Conservation (phyloP, 2,329 filamentous ascomycete species). For the Colletotrichum noveboracense region DNA sequence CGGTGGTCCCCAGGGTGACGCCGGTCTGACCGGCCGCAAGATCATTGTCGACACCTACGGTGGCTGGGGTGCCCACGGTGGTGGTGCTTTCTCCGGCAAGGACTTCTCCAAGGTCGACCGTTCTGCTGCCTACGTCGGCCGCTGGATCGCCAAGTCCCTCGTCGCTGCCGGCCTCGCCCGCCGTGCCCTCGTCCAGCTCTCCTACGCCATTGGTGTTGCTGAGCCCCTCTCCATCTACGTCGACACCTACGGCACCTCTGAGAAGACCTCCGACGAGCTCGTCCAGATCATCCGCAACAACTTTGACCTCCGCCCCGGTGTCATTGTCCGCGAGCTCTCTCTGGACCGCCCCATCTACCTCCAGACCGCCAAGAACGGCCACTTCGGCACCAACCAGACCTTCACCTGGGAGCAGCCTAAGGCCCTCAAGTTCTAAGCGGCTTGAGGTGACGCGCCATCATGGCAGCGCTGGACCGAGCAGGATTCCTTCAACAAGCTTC, state of each 20-base stretch:
- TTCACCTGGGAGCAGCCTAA: conserved; percentile 99
- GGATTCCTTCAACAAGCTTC: conserved; percentile 25
- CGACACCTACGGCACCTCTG: conserved; percentile 94
- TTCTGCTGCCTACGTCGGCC: conserved; percentile 94
- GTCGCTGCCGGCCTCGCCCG: conserved; percentile 88
- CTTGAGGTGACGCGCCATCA: not conserved
- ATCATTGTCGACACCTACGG: conserved; percentile 99
- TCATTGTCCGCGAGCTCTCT: conserved; percentile 97
- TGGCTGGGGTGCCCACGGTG: conserved; percentile 99
- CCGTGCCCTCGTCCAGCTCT: conserved; percentile 95
- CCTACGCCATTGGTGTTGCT: conserved; percentile 98
- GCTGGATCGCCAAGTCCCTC: conserved; percentile 99
- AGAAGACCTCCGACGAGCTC: conserved; percentile 88
- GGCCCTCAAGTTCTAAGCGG: conserved; percentile 84
- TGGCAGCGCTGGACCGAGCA: conserved; percentile 4
- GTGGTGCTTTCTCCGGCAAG: conserved; percentile 99
- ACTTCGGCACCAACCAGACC: conserved; percentile 95
- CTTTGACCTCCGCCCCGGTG: conserved; percentile 97
- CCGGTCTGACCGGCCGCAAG: conserved; percentile 98
- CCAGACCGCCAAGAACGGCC: conserved; percentile 98
- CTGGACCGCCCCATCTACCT: conserved; percentile 96
- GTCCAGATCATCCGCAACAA: conserved; percentile 93
- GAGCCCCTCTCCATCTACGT: conserved; percentile 98
- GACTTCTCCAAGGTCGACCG: conserved; percentile 99
- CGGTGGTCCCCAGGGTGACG: conserved; percentile 97